Evolutionary conservation across 768 basidiomycete genomes (phyloP).

Genomic region (Wakefieldia striispora): DNA sequence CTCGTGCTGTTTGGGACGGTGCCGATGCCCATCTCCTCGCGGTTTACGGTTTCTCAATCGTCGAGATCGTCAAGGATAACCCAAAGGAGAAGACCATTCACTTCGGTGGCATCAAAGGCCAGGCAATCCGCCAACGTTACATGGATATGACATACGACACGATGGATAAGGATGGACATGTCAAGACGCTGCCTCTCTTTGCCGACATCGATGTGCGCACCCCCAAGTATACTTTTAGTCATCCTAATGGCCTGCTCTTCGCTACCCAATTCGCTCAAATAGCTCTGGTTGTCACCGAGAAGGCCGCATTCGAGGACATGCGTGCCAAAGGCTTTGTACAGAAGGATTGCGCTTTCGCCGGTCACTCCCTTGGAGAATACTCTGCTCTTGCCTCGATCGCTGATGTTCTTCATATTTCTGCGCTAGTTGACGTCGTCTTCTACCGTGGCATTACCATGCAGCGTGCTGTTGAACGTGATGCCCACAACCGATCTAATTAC

Average conservation of each 20-base stretch:
- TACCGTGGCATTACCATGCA: conserved; percentile 99
- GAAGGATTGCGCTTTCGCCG: conserved; percentile 89
- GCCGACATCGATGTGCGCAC: conserved; percentile 93
- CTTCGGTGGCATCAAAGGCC: conserved; percentile 99
- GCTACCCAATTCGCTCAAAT: conserved; percentile 99
- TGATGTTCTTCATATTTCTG: conserved; percentile 91
- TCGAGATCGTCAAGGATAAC: conserved; percentile 98
- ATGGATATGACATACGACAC: conserved; percentile 99
- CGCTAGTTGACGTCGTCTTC: conserved; percentile 97
- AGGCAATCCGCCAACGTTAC: conserved; percentile 97
- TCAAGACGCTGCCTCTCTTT: conserved; percentile 96
- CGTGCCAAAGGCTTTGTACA: conserved; percentile 94
- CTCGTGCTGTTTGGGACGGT: conserved; percentile 95
- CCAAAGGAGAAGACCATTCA: conserved; percentile 98
- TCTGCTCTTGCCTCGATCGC: conserved; percentile 98
- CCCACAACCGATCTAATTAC: conserved; percentile 90
- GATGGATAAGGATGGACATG: conserved; percentile 92
- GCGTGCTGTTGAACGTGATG: conserved; percentile 95
- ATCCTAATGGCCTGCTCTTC: conserved; percentile 91
- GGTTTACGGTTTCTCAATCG: conserved; percentile 97
- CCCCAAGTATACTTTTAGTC: conserved; percentile 97
- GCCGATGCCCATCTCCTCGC: conserved; percentile 91
- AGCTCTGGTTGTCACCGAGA: conserved; percentile 96
- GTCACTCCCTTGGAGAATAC: conserved; percentile 98
- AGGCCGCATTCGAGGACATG: conserved; percentile 98